Base-by-base conservation (phyloP, 2,329 filamentous ascomycete genomes). In the Nemania sp. region DNA sequence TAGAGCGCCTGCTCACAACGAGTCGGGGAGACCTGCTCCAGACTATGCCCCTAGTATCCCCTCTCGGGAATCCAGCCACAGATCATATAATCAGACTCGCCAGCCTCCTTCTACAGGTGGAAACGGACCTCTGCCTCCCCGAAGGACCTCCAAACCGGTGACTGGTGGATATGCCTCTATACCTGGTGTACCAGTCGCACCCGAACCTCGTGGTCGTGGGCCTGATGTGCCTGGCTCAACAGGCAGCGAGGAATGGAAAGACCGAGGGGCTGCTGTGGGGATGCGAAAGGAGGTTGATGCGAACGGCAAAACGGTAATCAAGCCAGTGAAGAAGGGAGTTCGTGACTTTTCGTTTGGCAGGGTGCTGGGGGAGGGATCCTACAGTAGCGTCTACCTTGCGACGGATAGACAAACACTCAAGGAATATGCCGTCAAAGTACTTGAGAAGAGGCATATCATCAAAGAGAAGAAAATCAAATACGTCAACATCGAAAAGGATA, bases 381-480 rank as follows among this genome's bases (percentile, higher is more conserved):
- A 99, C 86, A 98, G 95, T 77, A 98, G 94, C 8, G 96, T 99
- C 43, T 89, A 96, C 71, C 89, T 96, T 60, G 96, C 94, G 43
- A 97, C 94, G 3, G 96, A 99, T 80, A 90, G 95, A 69, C 93
- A 97, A 80, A 97, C 93, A 0, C 83, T 97, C 66, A 97, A 97
- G 76, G 95, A 99, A 79, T 98, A 98, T 77, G 96, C 96, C 27
- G 94, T 99, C 82, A 99, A 99, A 80, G 95, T 99, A 18, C 88
- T 99, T 54, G 96, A 99, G 82, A 99, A 99, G 82, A 89, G 94
- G 76, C 96, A 99, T 80, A 99, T 99, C 77, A 99, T 99, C 85
- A 99, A 98, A 81, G 96, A 99, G 82, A 98, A 97, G 82, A 99
- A 99, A 86, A 97, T 99, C 77, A 99, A 99, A 85, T 99, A 99